These are phyloP conservation scores for Papiliotrema terrestris DNA, from an alignment of 1,284 basidiomycete genomes.

Conservation along the genomic window DNA sequence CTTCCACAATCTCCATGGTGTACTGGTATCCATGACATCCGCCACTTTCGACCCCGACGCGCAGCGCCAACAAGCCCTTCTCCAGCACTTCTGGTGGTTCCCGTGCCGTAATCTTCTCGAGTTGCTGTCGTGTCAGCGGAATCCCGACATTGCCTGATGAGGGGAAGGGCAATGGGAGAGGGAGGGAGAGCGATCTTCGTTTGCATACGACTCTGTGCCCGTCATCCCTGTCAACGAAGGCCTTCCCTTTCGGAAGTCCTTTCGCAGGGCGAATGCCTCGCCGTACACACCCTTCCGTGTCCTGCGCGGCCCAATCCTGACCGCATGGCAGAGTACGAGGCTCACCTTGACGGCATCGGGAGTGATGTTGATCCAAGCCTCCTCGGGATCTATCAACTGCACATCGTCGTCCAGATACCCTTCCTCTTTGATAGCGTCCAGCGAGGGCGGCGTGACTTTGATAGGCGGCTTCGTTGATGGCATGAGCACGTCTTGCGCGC, in stretches of 20 bases:
- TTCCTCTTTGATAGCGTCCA: slow-evolving; percentile 41
- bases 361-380: slow-evolving; percentile 40
- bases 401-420: slow-evolving; percentile 45
- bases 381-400: slow-evolving; percentile 28
- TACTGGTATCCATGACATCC: slow-evolving; percentile 60
- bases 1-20: slow-evolving; percentile 54
- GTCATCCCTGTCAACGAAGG: too few relatives aligned
- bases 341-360: slow-evolving; percentile 40
- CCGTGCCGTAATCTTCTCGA: slow-evolving; percentile 40
- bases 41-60: slow-evolving; percentile 55
- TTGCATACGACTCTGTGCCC: neutral
- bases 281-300: too few relatives aligned
- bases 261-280: too few relatives aligned
- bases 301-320: too few relatives aligned
- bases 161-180: too few relatives aligned
- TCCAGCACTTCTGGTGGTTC: slow-evolving; percentile 41
- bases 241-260: too few relatives aligned
- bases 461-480: slow-evolving; percentile 8
- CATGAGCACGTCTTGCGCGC: neutral
- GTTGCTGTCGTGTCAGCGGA: slow-evolving; percentile 35
- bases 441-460: slow-evolving; percentile 31
- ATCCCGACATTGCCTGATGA: too few relatives aligned
- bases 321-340: neutral
- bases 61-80: slow-evolving; percentile 48
- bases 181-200: too few relatives aligned